A percentile compares a stretch with the other conserved stretches of the same genome.
These are phyloP conservation scores for Physcomitrellopsis africana DNA, from an alignment of 225 moss, liverwort and hornwort genomes.

Conservation along the genomic window DNA sequence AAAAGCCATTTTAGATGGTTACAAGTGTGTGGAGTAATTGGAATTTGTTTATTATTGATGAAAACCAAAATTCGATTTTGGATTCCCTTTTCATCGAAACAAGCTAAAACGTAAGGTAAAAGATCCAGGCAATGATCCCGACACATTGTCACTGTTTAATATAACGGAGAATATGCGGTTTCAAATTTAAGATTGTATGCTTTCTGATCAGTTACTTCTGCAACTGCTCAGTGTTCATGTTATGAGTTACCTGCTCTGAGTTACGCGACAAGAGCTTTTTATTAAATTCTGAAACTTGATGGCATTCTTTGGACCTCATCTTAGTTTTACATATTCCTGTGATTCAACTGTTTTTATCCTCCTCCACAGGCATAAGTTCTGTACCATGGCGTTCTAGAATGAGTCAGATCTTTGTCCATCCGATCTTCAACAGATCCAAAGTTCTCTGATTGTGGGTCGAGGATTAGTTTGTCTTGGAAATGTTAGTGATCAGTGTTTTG, in stretches of 20 bases:
- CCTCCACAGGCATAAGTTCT: background rate
- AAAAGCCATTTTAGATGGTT: slow-evolving; percentile 9
- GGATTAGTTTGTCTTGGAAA: background rate
- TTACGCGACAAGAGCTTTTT: background rate
- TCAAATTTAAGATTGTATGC: background rate
- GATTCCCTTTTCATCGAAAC: background rate
- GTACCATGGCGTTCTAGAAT: background rate
- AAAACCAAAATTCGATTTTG: background rate
- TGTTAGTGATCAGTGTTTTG: background rate
- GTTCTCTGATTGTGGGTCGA: slow-evolving; percentile 2
- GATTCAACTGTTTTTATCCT: slow-evolving; percentile 2
- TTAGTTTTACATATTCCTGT: background rate
- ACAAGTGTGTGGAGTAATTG: slow-evolving; percentile 6
- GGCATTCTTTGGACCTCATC: background rate
- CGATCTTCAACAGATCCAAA: background rate
- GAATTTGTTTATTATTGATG: background rate
- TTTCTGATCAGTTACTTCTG: background rate
- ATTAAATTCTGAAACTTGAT: background rate
- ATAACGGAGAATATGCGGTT: slow-evolving; percentile 9
- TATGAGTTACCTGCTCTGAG: slow-evolving; percentile 1
- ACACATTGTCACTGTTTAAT: background rate
- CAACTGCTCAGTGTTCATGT: background rate
- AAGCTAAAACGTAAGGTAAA: background rate
- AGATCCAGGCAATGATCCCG: slow-evolving; percentile 6
- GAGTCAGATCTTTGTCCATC: background rate